Base-by-base conservation (phyloP, 1,284 basidiomycete species). In the Stygiomarasmius scandens region DNA sequence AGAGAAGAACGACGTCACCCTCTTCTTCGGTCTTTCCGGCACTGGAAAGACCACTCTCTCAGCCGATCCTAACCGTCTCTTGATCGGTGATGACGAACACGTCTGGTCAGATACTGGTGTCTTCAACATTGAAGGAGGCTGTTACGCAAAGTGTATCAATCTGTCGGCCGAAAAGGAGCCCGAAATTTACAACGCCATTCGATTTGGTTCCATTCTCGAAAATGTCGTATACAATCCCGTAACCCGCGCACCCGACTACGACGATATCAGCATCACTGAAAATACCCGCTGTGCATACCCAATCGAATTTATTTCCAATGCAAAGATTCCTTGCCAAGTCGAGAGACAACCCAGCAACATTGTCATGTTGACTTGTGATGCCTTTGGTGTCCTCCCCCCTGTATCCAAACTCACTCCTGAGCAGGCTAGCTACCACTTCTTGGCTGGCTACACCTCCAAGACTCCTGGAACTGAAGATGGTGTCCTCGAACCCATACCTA, bases 81-180 rank as follows among this genome's bases (percentile, higher is more conserved):
- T 98, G 59, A 97, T 98, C 67, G 95, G 96, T 68, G 95, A 98
- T 72, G 96, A 98, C 72, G 95, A 98, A 79, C 96, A 98, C 74
- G 96, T 98, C 69, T 98, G 95, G 96, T 95, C 93, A 29, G 95
- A 97, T 76, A 87, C 83, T 22, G 97, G 96, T 74, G 96, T 99
- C 61, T 99, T 99, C 89, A 99, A 99, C 86, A 99, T 99, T 68
- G 96, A 99, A 74, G 96, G 96, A 67, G 96, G 97, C 58, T 99
- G 96, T 80, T 99, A 99, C 75, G 96, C 96, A 77, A 99, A 99
- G 82, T 92, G 88, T 75, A 93, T 99, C 80, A 97, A 97, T 80
- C 89, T 99, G 65, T 94, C 92, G 49, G 88, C 88, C 20, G 93
- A 97, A 77, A 98, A 93, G 82, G 96, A 99, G 76, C 96, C 96